These are phyloP conservation scores for Cladosporium sp. DNA, from an alignment of 2,329 filamentous ascomycete genomes.

Conservation along the genomic window DNA sequence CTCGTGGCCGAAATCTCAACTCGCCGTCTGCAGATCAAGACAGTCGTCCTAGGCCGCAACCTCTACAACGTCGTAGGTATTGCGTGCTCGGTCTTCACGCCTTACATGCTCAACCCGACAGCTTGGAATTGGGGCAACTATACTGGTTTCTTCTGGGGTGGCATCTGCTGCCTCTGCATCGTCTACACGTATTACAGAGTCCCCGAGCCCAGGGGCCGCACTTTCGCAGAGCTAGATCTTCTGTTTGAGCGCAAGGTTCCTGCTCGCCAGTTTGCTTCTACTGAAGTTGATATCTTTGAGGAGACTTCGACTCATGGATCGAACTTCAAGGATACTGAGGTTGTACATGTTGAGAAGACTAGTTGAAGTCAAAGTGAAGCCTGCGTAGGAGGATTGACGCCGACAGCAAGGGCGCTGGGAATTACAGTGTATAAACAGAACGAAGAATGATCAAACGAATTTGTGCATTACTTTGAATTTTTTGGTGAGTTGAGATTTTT, in stretches of 20 bases:
- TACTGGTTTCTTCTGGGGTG: constrained; percentile 83
- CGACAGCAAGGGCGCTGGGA: no score
- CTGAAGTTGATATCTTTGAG: constrained; percentile 53
- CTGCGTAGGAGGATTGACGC: not conserved
- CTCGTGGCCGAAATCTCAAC: constrained; percentile 82
- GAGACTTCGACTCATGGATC: not conserved
- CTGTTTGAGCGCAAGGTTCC: constrained; percentile 71
- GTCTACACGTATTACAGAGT: constrained; percentile 78
- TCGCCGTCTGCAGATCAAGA: constrained; percentile 85
- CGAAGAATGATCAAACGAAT: no score
- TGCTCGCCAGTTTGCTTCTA: constrained; percentile 66
- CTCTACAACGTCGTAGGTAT: constrained; percentile 76
- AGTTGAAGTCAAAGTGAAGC: not conserved
- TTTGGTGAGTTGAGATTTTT: no score
- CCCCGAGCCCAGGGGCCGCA: constrained; percentile 73
- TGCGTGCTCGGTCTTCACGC: constrained; percentile 73
- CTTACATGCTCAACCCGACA: constrained; percentile 86
- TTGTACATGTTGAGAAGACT: not conserved
- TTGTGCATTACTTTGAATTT: no score
- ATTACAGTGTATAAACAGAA: no score
- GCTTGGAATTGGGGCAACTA: constrained; percentile 88
- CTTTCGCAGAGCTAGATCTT: constrained; percentile 81
- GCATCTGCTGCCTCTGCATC: constrained; percentile 74
- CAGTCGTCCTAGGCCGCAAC: constrained; percentile 78
- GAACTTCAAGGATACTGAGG: not conserved